Evolutionary conservation across 352 stramenopile species (phyloP).

Genomic region (Globisporangium nodosum): DNA sequence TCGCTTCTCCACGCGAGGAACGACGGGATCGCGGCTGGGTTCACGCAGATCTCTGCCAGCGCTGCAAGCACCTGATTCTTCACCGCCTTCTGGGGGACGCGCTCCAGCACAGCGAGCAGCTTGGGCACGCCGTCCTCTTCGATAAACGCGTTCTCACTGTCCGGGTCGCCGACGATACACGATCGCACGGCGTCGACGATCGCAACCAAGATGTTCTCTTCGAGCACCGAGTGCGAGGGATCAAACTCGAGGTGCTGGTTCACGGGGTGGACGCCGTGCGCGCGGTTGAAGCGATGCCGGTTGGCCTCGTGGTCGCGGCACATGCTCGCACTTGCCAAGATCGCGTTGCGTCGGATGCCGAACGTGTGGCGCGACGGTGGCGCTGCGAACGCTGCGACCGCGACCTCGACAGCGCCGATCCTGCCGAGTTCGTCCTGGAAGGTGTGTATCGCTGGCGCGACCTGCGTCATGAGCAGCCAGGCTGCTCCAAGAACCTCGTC

Average conservation of each 20-base stretch:
- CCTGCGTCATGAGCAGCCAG: conserved; percentile 54
- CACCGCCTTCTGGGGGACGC: conserved; percentile 37
- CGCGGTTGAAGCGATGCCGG: conserved; percentile 35
- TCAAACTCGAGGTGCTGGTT: conserved; percentile 43
- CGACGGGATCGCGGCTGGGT: conserved; percentile 63
- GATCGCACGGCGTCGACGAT: conserved; percentile 59
- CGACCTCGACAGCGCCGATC: conserved; percentile 40
- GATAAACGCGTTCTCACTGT: conserved; percentile 59
- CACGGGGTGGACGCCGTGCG: conserved; percentile 41
- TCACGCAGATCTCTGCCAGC: conserved; percentile 63
- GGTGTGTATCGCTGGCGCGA: conserved; percentile 20
- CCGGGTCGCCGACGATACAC: conserved; percentile 48
- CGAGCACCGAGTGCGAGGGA: conserved; percentile 43
- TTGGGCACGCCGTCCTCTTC: conserved; percentile 48
- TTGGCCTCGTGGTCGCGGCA: conserved; percentile 51
- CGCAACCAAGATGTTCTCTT: conserved; percentile 63
- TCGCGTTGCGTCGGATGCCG: conserved; percentile 54
- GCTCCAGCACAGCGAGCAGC: conserved; percentile 52
- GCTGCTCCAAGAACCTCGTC: conserved; percentile 35
- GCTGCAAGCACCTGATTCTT: conserved; percentile 57
- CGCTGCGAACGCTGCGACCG: conserved; percentile 40
- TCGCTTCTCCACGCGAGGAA: conserved; percentile 58
- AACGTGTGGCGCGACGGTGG: conserved; percentile 51
- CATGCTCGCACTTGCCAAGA: conserved; percentile 48
- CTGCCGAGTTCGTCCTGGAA: conserved; percentile 47